Evolutionary conservation across 305 asterid species (phyloP), one percentile per base, ranked within the genome.

Genomic region (Petunia hybrid): DNA sequence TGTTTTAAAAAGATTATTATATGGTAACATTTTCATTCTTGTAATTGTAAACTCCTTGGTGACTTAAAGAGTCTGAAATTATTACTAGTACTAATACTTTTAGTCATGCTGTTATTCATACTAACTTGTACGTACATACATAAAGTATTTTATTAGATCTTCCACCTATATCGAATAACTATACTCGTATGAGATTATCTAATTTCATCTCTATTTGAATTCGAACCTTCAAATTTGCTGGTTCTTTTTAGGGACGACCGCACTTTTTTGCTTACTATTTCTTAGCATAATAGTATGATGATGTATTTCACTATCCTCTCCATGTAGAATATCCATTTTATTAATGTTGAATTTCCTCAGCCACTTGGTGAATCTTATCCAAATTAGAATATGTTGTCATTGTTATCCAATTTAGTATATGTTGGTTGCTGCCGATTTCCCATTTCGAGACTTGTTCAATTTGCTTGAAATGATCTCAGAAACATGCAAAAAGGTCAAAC

Each of bases 361-460:
- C 38, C 31, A 0, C 31, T 22, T 22, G 31, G 31, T 68, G n/a
- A 12, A 68, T 16, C 16, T 43, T 43, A 16, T 16, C 76, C 8
- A 42, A 43, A 43, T 7, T 22, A 61, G 39, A 68, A 22, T 4
- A n/a, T 16, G 38, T 1, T 45, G 40, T 69, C 59, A 31, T 69
- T 69, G n/a, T 69, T 70, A 8, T 22, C 31, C 12, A 16, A 45
- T 22, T 59, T 46, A 16, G 16, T 6, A 60, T 1, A 8, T 57
- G 31, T n/a, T 16, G 60, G 22, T 16, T 55, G 60, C 60, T 55
- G 31, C n/a, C 8, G 9, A 57, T 6, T 35, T 71, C 41, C 61
- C 77, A 71, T 71, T 48, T 71, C 0, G 12, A 71, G 77, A 14
- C 78, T 31, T 35, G 13, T 73, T 71, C 10, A 48, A 5, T 65